Base-by-base conservation (phyloP, 2,329 filamentous ascomycete genomes). In the Periconia macrospinosa region DNA sequence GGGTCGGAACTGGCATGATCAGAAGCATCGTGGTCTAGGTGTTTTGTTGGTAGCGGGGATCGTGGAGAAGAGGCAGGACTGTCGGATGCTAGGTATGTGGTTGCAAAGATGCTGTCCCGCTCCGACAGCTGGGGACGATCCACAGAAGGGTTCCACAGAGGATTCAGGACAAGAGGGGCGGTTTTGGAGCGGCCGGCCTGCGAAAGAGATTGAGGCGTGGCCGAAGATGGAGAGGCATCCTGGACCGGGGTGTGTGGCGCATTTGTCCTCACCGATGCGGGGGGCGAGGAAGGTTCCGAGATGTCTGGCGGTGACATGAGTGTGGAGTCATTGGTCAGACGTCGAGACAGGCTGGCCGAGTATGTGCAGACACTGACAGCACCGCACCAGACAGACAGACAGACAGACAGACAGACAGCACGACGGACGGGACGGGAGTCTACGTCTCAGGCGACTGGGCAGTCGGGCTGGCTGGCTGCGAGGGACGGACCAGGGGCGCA, bases 31-130 rank as follows among this genome's bases (percentile, higher is more conserved):
- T 71, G 57, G 55, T 57, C 44, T 45, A 50, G 33, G 45, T 54
- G 59, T 56, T 54, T 57, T 52, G 64, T 53, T 49, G 69, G 60
- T 52, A 63, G 52, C 48, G 69, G 60, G 74, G 74, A 55, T 66
- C 58, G 63, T 18, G 71, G 71, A 10, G 74, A 73, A 20, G 70
- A 65, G 17, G 66, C 68, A 59, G 79, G 78, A 63, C 75, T 80
- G 57, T 81, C 79, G 50, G 79, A 78, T 54, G 77, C 75, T 1
- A 81, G 72, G 68, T 86, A 86, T 59, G 83, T 83, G 33, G 83
- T 86, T 49, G 84, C 83, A 65, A 86, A 86, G 67, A 86, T 86
- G 70, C 80, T 84, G 69, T 86, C 84, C 62, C 84, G 75, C 70
- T 86, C 84, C 23, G 82, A 83, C 58, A 86, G 75, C 71, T 83